Evolutionary conservation across 768 basidiomycete genomes (phyloP), one percentile per base, ranked within the genome.

Genomic region (Multifurca ochricompacta): DNA sequence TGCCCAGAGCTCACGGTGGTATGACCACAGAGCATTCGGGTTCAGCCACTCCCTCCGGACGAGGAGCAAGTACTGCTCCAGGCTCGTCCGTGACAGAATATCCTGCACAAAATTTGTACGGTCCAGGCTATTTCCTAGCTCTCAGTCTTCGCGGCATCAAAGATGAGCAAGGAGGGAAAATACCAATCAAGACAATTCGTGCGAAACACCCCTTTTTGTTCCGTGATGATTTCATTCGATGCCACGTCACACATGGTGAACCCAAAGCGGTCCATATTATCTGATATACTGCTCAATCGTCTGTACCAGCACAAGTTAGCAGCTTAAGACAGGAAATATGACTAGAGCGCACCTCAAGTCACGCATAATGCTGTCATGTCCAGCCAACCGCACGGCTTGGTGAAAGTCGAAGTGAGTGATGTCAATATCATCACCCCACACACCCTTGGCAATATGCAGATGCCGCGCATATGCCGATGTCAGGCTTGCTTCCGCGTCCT

Each of bases 91-190:
- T 3, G 94, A 95, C 40, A 97, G 74, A 62, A 96, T 91, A 64
- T 98, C 95, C 69, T 99, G 90, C 1, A 96, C 85, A 61, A 97
- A 95, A 68, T 99, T 99, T 4, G 96, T 99, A 35, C 96, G 84
- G 64, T 99, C 95, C 59, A 99, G 73, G 68, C 96, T 96, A 13
- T 36, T 27, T 5, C 18, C 21, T 14, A n/a, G 25, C 31, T 9
- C 6, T 54, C 13, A 35, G 34, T 30, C 43, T n/a, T 8, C 16
- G 16, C 14, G 6, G 6, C 5, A n/a, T 32, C 40, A 18, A 8
- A 16, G 19, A 36, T 42, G 13, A n/a, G 14, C 2, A 16, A 34
- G 6, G 8, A 51, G 16, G 16, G 14, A 11, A 34, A 18, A 62
- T 63, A 92, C 94, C 92, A 96, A 66, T 97, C 95, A 47, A 96